Evolutionary conservation across 805 yeast species (phyloP).

Genomic region (Candida corydali): DNA sequence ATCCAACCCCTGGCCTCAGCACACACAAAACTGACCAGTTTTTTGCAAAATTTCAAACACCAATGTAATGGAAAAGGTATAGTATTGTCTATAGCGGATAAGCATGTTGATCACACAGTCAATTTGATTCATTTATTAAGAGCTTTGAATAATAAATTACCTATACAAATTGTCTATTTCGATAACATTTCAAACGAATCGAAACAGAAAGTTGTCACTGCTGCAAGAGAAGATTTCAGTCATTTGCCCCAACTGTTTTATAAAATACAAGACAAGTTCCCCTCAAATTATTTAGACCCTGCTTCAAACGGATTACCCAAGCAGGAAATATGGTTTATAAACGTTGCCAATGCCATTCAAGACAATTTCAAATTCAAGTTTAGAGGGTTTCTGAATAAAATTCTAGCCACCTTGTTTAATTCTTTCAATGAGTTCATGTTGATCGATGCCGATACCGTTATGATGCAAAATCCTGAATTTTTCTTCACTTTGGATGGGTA

Average conservation of each 20-base stretch:
- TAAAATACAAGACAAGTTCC: slow-evolving; percentile 17
- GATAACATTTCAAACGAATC: slow-evolving; percentile 23
- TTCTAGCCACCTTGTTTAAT: slow-evolving; percentile 54
- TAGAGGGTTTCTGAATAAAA: slow-evolving; percentile 33
- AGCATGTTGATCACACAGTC: slow-evolving; percentile 25
- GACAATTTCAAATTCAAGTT: slow-evolving; percentile 20
- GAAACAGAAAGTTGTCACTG: slow-evolving; percentile 20
- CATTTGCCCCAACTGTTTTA: slow-evolving; percentile 22
- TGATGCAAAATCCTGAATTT: slow-evolving; percentile 26
- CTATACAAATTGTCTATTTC: slow-evolving; percentile 32
- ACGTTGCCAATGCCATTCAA: slow-evolving; percentile 21
- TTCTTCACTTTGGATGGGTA: slow-evolving; percentile 29
- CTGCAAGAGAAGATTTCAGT: slow-evolving; percentile 21
- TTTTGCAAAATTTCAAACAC: slow-evolving; percentile 3
- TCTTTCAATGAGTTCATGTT: slow-evolving; percentile 53
- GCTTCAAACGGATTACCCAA: slow-evolving; percentile 22
- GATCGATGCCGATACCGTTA: slow-evolving; percentile 50
- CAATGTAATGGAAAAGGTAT: slow-evolving; percentile 29
- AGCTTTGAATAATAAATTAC: slow-evolving; percentile 29
- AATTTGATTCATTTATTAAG: slow-evolving; percentile 29
- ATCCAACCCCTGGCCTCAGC: neutral
- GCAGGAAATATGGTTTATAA: slow-evolving; percentile 38
- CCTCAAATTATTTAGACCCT: slow-evolving; percentile 10
- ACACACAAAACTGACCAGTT: neutral
- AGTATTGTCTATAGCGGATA: slow-evolving; percentile 27